These are phyloP conservation scores for Chaetomiaceae sp. DNA, from an alignment of 2,329 filamentous ascomycete genomes.

Conservation along the genomic window DNA sequence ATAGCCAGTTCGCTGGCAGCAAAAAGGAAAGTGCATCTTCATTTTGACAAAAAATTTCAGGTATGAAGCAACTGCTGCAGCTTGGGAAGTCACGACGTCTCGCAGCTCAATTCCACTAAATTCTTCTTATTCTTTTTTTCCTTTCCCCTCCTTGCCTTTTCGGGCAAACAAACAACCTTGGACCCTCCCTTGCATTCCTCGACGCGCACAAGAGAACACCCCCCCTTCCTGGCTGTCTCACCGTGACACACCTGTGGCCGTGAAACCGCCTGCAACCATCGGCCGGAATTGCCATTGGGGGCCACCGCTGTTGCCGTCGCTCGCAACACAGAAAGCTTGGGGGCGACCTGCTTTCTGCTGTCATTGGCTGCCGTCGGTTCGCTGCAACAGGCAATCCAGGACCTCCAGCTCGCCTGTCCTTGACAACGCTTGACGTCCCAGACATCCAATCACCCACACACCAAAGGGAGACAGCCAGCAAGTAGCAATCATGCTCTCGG, in stretches of 20 bases:
- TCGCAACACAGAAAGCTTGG: neutral
- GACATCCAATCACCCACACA: too few relatives aligned
- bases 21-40: conserved; percentile 9
- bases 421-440: too few relatives aligned
- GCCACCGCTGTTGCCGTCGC: neutral
- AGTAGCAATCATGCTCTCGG: conserved; percentile 46
- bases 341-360: neutral
- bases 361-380: neutral
- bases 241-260: neutral
- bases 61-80: neutral
- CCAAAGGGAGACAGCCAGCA: too few relatives aligned
- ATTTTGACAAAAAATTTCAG: neutral
- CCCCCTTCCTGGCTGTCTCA: conserved; percentile 3
- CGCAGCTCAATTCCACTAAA: neutral
- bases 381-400: neutral
- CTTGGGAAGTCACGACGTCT: neutral
- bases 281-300: conserved; percentile 3
- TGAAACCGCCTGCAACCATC: conserved; percentile 2
- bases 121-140: too few relatives aligned
- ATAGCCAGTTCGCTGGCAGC: neutral
- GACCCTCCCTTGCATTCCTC: neutral
- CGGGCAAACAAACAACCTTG: neutral
- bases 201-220: neutral
- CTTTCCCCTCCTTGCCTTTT: neutral
- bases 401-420: too few relatives aligned